Evolutionary conservation across 1,139 yeast species (phyloP).

Genomic region (Saccharomycopsis hybrid): DNA sequence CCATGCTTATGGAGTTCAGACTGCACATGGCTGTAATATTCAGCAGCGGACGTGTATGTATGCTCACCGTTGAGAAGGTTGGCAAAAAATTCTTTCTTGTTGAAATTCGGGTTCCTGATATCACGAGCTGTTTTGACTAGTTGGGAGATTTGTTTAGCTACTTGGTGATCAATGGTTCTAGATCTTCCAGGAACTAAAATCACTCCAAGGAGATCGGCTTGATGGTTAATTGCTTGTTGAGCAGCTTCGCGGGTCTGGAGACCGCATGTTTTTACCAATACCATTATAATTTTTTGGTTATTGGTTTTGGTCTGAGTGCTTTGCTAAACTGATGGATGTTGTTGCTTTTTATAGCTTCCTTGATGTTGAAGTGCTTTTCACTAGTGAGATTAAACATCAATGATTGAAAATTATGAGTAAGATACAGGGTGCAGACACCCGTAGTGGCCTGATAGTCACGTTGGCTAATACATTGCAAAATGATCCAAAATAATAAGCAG

Average conservation of each 20-base stretch:
- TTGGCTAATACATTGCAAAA: no score
- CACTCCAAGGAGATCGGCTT: slow-evolving; percentile 77
- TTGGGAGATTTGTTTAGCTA: slow-evolving; percentile 49
- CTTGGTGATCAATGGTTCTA: slow-evolving; percentile 54
- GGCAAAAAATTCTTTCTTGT: slow-evolving; percentile 23
- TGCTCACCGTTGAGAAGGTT: neutral
- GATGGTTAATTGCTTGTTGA: slow-evolving; percentile 52
- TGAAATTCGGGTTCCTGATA: no score
- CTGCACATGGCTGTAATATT: slow-evolving; percentile 33
- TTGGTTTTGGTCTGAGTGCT: no score
- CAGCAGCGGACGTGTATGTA: neutral
- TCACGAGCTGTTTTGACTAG: no score
- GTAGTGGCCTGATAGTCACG: no score
- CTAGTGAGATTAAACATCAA: no score
- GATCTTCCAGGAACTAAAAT: slow-evolving; percentile 79
- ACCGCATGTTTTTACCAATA: slow-evolving; percentile 71
- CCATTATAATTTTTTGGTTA: neutral
- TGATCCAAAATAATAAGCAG: no score
- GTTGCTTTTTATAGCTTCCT: no score
- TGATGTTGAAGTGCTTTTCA: no score
- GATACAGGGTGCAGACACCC: no score
- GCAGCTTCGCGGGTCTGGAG: slow-evolving; percentile 66
- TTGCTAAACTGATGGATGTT: neutral
- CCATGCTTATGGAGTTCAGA: slow-evolving; percentile 41
- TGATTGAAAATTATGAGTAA: no score